Base-by-base conservation (phyloP, 805 yeast genomes). In the Hanseniaspora singularis region DNA sequence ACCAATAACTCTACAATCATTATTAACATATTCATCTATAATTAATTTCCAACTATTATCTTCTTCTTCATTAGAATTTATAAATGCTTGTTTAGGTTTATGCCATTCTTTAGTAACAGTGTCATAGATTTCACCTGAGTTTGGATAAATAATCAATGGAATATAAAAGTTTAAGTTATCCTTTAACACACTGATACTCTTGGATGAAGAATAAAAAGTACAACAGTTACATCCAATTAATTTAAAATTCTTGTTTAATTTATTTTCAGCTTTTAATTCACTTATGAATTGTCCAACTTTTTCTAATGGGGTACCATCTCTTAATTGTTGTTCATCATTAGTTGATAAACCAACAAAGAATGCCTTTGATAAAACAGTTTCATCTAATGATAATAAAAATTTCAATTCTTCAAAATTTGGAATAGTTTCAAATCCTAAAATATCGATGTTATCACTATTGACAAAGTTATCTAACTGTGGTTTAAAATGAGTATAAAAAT, bases 401-500 rank as follows among this genome's bases (percentile, higher is more conserved):
- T 69, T 64, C 28, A 79, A 55, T 60, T 84, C 95, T 31, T 57
- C 56, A 19, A 72, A 57, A 41, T 69, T 73, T 2, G 94, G 92
- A n/a, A 83, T 69, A 0, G 95, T 84, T 58, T 84, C 95, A 49
- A 81, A 66, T 0, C 76, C 79, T 22, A 83, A 64, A 4, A 76
- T 47, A 52, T 79, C 86, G 10, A 76, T 69, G 12, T 33, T 22
- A 2, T 68, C 60, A 27, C 67, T 58, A 2, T 60, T 53, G 57
- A 80, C 85, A 63, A 78, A 81, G 12, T 62, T 60, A 6, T 55
- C 58, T 46, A 82, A 54, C 37, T 65, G 65, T 3, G 59, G 60
- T 22, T 52, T 55, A 18, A 58, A 57, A n/a, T 61, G 63, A 14
- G 15, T 27, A 15, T 14, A 33, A 12, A 27, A 41, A 10, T 59